phyloP scores from a whole-genome alignment of 208 protist species.

The Trichomonas gallinae region DNA sequence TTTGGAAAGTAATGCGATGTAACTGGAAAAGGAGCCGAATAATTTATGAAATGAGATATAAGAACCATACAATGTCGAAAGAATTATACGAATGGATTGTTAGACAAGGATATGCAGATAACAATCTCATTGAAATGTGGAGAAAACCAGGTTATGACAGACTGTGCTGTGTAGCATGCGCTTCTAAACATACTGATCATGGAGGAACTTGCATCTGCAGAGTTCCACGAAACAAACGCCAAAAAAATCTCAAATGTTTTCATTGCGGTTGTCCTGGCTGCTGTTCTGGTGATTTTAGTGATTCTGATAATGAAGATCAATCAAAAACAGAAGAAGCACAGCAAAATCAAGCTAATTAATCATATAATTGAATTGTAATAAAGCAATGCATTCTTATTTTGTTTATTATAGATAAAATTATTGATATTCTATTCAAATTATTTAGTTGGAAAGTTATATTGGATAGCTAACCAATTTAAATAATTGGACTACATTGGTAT shows the following conservation, averaged over 20 bases:
- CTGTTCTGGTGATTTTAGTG: background rate
- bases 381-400: no score
- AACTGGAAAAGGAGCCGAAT: background rate
- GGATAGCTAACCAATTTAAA: no score
- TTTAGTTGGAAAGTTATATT: no score
- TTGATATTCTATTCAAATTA: no score
- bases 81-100: slow-evolving; percentile 11
- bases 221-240: background rate
- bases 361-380: no score
- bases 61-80: background rate
- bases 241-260: background rate
- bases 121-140: background rate
- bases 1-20: background rate
- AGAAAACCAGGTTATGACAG: background rate
- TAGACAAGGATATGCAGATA: background rate
- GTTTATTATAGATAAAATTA: no score
- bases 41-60: background rate
- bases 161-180: background rate
- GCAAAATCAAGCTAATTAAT: no score
- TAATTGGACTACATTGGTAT: no score
- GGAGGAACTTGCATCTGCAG: background rate
- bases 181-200: background rate
- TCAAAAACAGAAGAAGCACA: background rate
- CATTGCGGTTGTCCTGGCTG: background rate
- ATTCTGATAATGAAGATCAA: background rate